Conservation (phyloP, 768 basidiomycete genomes). For the Lactifluus piperatus region DNA sequence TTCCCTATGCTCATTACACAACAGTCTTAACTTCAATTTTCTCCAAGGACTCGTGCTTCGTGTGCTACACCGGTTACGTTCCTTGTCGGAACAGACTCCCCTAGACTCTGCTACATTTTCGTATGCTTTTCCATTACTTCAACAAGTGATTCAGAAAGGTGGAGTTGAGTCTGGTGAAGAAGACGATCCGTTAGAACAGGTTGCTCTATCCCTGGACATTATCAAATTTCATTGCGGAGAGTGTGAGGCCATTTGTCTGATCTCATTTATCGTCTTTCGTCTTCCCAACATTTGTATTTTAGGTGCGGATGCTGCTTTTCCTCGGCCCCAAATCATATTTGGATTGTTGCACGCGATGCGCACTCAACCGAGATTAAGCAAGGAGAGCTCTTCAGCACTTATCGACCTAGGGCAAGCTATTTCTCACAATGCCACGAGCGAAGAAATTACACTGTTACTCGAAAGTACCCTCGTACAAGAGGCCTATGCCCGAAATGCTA, state of each 20-base stretch:
- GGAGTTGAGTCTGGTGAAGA: slow-evolving; percentile 58
- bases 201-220: slow-evolving; percentile 61
- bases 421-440: slow-evolving; percentile 46
- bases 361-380: slow-evolving; percentile 70
- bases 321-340: slow-evolving; percentile 59
- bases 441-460: slow-evolving; percentile 61
- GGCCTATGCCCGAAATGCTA: slow-evolving; percentile 77
- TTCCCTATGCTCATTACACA: background rate
- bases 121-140: slow-evolving; percentile 69
- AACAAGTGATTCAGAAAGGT: slow-evolving; percentile 55
- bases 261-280: background rate
- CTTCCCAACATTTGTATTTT: slow-evolving; percentile 2
- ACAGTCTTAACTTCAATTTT: background rate
- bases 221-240: slow-evolving; percentile 64
- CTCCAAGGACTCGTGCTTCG: slow-evolving; percentile 68
- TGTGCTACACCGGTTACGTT: slow-evolving; percentile 76
- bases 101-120: slow-evolving; percentile 85
- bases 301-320: slow-evolving; percentile 70
- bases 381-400: slow-evolving; percentile 75
- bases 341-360: slow-evolving; percentile 65
- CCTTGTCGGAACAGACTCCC: slow-evolving; percentile 68
- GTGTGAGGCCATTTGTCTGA: slow-evolving; percentile 40
- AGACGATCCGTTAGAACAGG: slow-evolving; percentile 75
- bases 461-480: slow-evolving; percentile 77
- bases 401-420: slow-evolving; percentile 78